Base-by-base conservation (phyloP, 2,329 filamentous ascomycete species). In the Thelonectria olida region DNA sequence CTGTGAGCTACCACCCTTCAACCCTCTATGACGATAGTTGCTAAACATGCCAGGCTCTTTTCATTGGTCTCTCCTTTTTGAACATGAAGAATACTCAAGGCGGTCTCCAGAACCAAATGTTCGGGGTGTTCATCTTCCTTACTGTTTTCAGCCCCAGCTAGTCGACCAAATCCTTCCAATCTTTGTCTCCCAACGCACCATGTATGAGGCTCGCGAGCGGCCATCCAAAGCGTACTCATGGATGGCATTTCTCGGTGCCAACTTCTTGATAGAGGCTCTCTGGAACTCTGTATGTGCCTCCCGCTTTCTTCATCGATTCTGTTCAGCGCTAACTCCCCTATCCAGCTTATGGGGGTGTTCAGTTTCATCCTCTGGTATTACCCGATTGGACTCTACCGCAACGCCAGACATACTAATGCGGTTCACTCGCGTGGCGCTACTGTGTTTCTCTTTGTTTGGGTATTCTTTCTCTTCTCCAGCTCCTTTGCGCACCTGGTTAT, bases 101-200 rank as follows among this genome's bases (percentile, higher is more conserved):
- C 63, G 89, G 90, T 28, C 79, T 92, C 8, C 89, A 92, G 68
- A 90, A 91, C 71, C 86, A 89, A 57, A 85, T 92, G 76, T 92
- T 92, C 72, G 84, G 83, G 55, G 86, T 92, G 53, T 92, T 93
- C 77, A 88, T 92, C 82, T 80, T 92, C 63, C 78, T 87, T 55
- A 91, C 87, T 13, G 88, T 92, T 73, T 92, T 93, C 75, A 85
- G n/a, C n/a, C 86, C 25, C 83, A 86, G 54, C 75, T 91, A 45
- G 82, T 87, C 1, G 84, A 90, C 63, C 88, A 90, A 66, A 88
- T 90, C 67, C 89, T 91, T 84, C 90, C 90, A 1, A 85, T 89
- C 61, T 92, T 92, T 65, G 85, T 91, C 42, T 83, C 84, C 0
- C 89, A 92, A 67, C 85, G 90, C 28, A 82, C 88, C 15, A 78